phyloP scores from a whole-genome alignment of 495 filamentous ascomycete species.

The Pyrenula massariospora region DNA sequence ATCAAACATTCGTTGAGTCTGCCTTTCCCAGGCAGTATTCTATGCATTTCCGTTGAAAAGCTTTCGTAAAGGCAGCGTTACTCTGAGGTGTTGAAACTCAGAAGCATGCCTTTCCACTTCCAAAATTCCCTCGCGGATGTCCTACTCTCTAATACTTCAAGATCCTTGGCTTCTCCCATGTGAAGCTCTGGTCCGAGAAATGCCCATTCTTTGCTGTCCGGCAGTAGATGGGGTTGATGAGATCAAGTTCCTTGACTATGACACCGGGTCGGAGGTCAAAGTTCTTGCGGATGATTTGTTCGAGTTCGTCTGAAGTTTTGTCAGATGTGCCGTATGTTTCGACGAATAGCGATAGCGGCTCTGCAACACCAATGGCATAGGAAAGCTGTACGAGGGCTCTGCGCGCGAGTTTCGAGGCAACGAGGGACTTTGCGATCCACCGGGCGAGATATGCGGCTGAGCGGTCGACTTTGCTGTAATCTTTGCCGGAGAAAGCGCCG shows the following conservation, averaged over 20 bases:
- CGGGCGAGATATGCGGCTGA: conserved; percentile 94
- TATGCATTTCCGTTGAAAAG: neutral
- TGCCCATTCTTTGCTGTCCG: conserved; percentile 98
- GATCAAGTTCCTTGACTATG: conserved; percentile 94
- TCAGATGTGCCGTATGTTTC: conserved; percentile 74
- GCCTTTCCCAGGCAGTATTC: neutral
- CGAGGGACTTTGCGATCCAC: conserved; percentile 98
- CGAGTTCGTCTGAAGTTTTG: conserved; percentile 66
- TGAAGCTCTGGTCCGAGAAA: conserved; percentile 97
- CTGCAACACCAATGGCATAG: conserved; percentile 96
- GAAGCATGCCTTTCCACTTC: neutral
- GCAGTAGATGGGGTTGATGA: conserved; percentile 93
- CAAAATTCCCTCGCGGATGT: neutral
- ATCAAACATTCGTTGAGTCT: neutral
- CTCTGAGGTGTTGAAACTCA: neutral
- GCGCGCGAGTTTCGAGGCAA: conserved; percentile 75
- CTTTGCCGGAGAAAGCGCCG: conserved; percentile 99
- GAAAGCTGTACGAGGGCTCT: conserved; percentile 93
- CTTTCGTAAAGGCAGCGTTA: neutral
- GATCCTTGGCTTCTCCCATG: conserved; percentile 95
- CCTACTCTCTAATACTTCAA: conserved; percentile 58
- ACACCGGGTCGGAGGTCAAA: conserved; percentile 96
- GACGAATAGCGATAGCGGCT: conserved; percentile 87
- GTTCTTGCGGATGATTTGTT: conserved; percentile 86
- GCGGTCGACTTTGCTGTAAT: conserved; percentile 99